Evolutionary conservation across 164 flowering plant genomes (phyloP).

Genomic region (Amborella trichopoda): DNA sequence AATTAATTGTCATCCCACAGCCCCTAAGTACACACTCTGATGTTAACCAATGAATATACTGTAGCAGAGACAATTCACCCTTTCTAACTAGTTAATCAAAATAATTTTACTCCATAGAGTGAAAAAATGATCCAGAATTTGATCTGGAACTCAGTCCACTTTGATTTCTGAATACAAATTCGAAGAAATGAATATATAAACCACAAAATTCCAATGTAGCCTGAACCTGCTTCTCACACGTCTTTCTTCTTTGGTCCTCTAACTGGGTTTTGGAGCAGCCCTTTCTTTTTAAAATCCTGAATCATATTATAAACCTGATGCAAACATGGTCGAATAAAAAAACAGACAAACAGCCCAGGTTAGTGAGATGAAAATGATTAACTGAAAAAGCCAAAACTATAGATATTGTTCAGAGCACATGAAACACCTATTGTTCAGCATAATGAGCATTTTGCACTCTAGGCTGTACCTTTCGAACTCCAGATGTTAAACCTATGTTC

Average conservation of each 20-base stretch:
- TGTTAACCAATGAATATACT: too few relatives aligned
- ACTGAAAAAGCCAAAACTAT: not conserved
- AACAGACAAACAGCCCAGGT: not conserved
- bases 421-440: not conserved
- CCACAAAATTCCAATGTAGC: too few relatives aligned
- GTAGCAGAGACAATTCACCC: too few relatives aligned
- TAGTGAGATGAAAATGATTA: not conserved
- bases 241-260: slow-evolving; percentile 9
- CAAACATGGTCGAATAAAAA: slow-evolving; percentile 6
- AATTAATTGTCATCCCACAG: too few relatives aligned
- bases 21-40: too few relatives aligned
- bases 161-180: too few relatives aligned
- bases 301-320: slow-evolving; percentile 72
- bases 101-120: too few relatives aligned
- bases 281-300: slow-evolving; percentile 36
- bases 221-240: not conserved
- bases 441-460: not conserved
- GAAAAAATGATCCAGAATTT: too few relatives aligned
- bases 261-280: not conserved
- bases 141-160: too few relatives aligned
- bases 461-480: slow-evolving; percentile 73
- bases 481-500: slow-evolving; percentile 82
- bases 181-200: too few relatives aligned
- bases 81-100: too few relatives aligned
- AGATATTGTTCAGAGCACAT: not conserved